Percentiles rank a stretch among this genome's conserved stretches.
phyloP scores from a whole-genome alignment of 306 rosid genomes.

The Quercus mongolica region DNA sequence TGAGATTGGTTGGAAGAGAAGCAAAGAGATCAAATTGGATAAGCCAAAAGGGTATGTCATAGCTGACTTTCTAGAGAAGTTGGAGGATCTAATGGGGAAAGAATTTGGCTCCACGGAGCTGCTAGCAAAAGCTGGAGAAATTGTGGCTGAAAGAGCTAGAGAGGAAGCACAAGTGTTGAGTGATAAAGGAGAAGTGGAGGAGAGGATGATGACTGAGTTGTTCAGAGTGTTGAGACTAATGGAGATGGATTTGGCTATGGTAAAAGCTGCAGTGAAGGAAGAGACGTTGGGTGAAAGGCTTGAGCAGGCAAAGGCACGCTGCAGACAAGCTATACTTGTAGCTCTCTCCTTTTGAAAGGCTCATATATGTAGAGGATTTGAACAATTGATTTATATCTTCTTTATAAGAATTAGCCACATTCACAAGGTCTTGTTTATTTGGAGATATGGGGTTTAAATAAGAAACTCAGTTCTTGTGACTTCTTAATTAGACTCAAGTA shows the following conservation, averaged over 20 bases:
- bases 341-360: slow-evolving; percentile 63
- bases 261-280: slow-evolving; percentile 78
- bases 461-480: too few species aligned
- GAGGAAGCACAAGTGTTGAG: slow-evolving; percentile 76
- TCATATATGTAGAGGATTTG: background rate
- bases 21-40: slow-evolving; percentile 64
- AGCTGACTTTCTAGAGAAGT: slow-evolving; percentile 80
- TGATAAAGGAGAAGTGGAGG: slow-evolving; percentile 84
- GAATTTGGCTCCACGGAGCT: slow-evolving; percentile 72
- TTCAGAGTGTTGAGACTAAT: slow-evolving; percentile 76
- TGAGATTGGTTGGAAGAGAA: slow-evolving; percentile 93
- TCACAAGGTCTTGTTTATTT: too few species aligned
- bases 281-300: slow-evolving; percentile 74
- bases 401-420: background rate
- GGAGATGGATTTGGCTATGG: slow-evolving; percentile 95
- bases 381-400: background rate
- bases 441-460: too few species aligned
- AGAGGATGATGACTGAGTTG: slow-evolving; percentile 76
- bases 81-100: slow-evolving; percentile 67
- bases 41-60: slow-evolving; percentile 73
- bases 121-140: slow-evolving; percentile 72
- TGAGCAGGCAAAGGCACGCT: slow-evolving; percentile 77
- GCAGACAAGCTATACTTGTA: slow-evolving; percentile 96
- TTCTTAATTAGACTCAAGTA: too few species aligned
- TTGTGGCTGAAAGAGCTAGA: slow-evolving; percentile 85